phyloP scores from a whole-genome alignment of 2,329 filamentous ascomycete species.

The Cladophialophora chaetospira region DNA sequence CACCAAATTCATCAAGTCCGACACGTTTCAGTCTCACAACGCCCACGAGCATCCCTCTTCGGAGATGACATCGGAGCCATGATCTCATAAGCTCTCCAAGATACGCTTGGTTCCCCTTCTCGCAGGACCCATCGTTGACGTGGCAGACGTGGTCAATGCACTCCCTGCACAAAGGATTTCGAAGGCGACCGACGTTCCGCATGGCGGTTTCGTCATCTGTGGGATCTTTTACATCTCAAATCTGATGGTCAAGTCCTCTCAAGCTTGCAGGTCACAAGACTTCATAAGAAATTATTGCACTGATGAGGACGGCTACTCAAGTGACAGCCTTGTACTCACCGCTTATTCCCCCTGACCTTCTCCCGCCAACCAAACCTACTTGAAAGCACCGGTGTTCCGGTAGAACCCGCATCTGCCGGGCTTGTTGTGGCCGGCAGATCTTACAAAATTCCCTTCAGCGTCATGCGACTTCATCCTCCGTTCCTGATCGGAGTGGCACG shows the following conservation, averaged over 20 bases:
- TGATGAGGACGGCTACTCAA: too few species aligned
- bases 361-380: background rate
- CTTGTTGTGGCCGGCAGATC: background rate
- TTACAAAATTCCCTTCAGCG: background rate
- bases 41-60: background rate
- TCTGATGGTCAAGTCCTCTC: background rate
- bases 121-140: slow-evolving; percentile 16
- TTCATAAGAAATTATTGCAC: too few species aligned
- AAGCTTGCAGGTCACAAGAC: slow-evolving; percentile 17
- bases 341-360: slow-evolving; percentile 13
- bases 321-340: slow-evolving; percentile 21
- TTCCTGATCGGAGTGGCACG: background rate
- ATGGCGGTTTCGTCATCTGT: slow-evolving; percentile 6
- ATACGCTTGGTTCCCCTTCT: background rate
- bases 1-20: background rate
- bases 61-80: slow-evolving; percentile 18
- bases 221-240: slow-evolving; percentile 1
- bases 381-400: slow-evolving; percentile 11
- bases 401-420: background rate
- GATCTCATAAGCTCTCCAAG: slow-evolving; percentile 21
- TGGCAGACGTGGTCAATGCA: slow-evolving; percentile 13
- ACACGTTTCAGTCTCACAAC: slow-evolving; percentile 7
- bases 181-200: slow-evolving; percentile 3
- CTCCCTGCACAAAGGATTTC: background rate
- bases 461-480: background rate